phyloP scores from a whole-genome alignment of 2,329 filamentous ascomycete genomes.

The Pseudopyricularia cyperi region DNA sequence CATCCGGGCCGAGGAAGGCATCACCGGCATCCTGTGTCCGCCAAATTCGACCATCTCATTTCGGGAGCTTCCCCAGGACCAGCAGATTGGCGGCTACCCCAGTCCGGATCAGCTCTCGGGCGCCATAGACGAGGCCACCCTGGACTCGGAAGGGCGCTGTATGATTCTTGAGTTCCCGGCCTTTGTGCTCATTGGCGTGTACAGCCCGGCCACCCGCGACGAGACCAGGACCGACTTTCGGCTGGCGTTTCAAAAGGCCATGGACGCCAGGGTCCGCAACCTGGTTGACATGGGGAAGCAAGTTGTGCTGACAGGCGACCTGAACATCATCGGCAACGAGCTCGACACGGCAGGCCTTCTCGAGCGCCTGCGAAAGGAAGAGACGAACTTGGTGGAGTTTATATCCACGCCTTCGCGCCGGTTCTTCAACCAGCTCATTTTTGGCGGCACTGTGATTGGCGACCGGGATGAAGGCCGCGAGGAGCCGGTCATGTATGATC shows the following conservation, averaged over 20 bases:
- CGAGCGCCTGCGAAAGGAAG: slow-evolving; percentile 60
- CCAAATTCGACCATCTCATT: slow-evolving; percentile 61
- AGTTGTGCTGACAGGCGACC: slow-evolving; percentile 74
- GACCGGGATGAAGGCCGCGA: slow-evolving; percentile 57
- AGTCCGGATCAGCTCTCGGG: slow-evolving; percentile 46
- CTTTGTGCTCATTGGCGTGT: slow-evolving; percentile 86
- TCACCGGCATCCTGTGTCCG: slow-evolving; percentile 66
- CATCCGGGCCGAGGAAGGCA: slow-evolving; percentile 85
- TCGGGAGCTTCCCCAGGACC: slow-evolving; percentile 56
- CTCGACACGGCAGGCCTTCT: slow-evolving; percentile 65
- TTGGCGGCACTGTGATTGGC: slow-evolving; percentile 48
- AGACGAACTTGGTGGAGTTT: slow-evolving; percentile 57
- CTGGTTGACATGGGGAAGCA: slow-evolving; percentile 67
- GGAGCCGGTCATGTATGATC: slow-evolving; percentile 58
- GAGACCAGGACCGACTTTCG: slow-evolving; percentile 75
- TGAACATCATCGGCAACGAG: slow-evolving; percentile 62
- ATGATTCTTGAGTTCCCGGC: slow-evolving; percentile 87
- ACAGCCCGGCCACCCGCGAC: slow-evolving; percentile 82
- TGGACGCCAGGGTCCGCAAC: slow-evolving; percentile 79
- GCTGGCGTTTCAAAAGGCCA: slow-evolving; percentile 61
- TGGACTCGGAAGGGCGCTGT: slow-evolving; percentile 88
- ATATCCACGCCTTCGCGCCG: slow-evolving; percentile 58
- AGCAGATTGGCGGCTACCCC: slow-evolving; percentile 85
- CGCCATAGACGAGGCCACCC: slow-evolving; percentile 47
- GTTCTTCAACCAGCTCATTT: slow-evolving; percentile 75